phyloP scores from a whole-genome alignment of 371 early-diverging fungal genomes.

The Mortierella sp. region DNA sequence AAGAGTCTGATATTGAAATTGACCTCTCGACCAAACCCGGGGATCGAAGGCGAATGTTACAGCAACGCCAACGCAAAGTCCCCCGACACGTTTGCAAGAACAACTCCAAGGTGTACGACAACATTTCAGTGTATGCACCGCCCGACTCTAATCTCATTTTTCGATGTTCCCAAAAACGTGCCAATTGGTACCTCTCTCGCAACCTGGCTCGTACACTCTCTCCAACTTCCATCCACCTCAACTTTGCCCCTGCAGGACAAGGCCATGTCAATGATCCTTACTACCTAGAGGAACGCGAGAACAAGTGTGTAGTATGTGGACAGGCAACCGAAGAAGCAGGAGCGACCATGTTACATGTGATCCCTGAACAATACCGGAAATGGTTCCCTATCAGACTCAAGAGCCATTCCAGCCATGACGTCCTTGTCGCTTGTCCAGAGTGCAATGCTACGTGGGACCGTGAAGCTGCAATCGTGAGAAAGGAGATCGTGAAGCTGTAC shows the following conservation, averaged over 20 bases:
- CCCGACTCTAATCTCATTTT: conserved; percentile 50
- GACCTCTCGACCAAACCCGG: conserved; percentile 19
- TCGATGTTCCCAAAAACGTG: conserved; percentile 46
- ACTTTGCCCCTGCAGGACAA: conserved; percentile 49
- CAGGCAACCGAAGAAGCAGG: conserved; percentile 25
- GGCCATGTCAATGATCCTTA: conserved; percentile 42
- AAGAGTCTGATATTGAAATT: conserved; percentile 43
- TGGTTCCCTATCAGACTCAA: conserved; percentile 51
- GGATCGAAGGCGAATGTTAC: background rate
- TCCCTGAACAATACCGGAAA: conserved; percentile 54
- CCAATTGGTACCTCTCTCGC: conserved; percentile 52
- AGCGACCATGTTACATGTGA: conserved; percentile 51
- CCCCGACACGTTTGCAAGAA: conserved; percentile 43
- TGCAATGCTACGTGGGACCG: conserved; percentile 48
- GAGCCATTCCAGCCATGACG: conserved; percentile 52
- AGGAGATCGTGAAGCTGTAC: conserved; percentile 30
- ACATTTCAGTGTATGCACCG: conserved; percentile 51
- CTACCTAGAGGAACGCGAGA: conserved; percentile 51
- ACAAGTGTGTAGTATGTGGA: conserved; percentile 53
- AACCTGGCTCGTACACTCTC: conserved; percentile 38
- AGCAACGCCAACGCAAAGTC: conserved; percentile 18
- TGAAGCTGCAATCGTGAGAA: conserved; percentile 35
- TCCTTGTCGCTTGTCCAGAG: conserved; percentile 46
- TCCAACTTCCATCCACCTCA: conserved; percentile 50
- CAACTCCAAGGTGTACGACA: conserved; percentile 47